phyloP scores from a whole-genome alignment of 2,329 filamentous ascomycete species.

The Amylocarpus encephaloides region DNA sequence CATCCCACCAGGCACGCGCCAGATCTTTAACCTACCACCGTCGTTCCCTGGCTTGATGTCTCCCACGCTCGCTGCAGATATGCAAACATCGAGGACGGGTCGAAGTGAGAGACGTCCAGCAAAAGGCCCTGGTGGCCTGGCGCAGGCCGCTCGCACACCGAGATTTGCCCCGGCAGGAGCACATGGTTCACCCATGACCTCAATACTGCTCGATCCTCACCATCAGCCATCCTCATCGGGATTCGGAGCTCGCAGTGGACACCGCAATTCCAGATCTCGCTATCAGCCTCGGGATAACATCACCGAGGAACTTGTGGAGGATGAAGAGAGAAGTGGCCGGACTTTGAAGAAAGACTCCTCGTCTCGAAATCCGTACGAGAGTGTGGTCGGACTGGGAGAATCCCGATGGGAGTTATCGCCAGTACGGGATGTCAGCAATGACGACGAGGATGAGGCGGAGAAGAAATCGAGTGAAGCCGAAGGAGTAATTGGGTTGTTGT shows the following conservation, averaged over 20 bases:
- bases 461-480: conserved; percentile 41
- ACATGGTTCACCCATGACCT: conserved; percentile 54
- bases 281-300: conserved; percentile 45
- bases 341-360: conserved; percentile 2
- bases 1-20: conserved; percentile 47
- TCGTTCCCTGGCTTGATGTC: conserved; percentile 66
- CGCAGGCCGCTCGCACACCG: conserved; percentile 36
- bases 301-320: conserved; percentile 50
- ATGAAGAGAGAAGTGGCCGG: conserved; percentile 33
- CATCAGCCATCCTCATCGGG: conserved; percentile 57
- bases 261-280: conserved; percentile 39
- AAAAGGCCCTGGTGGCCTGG: conserved; percentile 32
- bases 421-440: conserved; percentile 28
- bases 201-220: conserved; percentile 67
- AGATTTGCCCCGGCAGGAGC: conserved; percentile 36
- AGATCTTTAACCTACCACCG: conserved; percentile 68
- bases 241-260: conserved; percentile 40
- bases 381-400: conserved; percentile 28
- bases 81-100: conserved; percentile 45
- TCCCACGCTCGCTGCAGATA: conserved; percentile 50
- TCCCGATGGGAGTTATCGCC: conserved; percentile 41
- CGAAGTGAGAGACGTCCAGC: conserved; percentile 39
- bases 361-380: conserved; percentile 31
- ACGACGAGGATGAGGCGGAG: conserved; percentile 39
- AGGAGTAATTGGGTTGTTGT: conserved; percentile 58